Conservation (phyloP, 257 asterid genomes). For the Jasminum sambac region DNA sequence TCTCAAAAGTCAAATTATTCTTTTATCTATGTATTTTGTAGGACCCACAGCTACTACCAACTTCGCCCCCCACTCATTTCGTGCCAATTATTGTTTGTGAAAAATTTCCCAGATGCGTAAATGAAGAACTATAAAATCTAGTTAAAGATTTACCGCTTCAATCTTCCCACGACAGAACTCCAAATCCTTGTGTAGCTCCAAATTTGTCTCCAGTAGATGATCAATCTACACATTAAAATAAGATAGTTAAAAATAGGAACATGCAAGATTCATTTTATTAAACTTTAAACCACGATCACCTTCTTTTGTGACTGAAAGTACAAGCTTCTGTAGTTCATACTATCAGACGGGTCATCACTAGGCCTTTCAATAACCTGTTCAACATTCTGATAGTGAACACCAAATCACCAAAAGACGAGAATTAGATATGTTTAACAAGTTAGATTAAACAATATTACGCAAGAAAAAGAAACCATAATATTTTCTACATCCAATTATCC, state of each 20-base stretch:
- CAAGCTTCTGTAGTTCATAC: conserved; percentile 38
- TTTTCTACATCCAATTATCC: background rate
- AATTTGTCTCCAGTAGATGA: conserved; percentile 33
- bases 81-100: too few species aligned
- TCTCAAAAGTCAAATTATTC: too few species aligned
- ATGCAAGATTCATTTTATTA: background rate
- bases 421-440: background rate
- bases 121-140: background rate
- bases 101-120: too few species aligned
- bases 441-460: background rate
- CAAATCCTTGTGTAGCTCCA: conserved; percentile 31
- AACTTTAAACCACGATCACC: conserved; percentile 29
- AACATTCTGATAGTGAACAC: background rate
- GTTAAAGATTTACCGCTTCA: conserved; percentile 35
- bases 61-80: too few species aligned
- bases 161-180: conserved; percentile 41
- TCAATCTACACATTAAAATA: conserved; percentile 29
- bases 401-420: background rate
- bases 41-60: too few species aligned
- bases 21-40: too few species aligned
- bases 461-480: background rate
- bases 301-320: conserved; percentile 43
- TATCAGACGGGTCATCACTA: conserved; percentile 19
- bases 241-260: background rate
- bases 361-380: conserved; percentile 25